Evolutionary conservation across 2,329 filamentous ascomycete genomes (phyloP), one percentile per base, ranked within the genome.

Genomic region (Fusarium torulosum): DNA sequence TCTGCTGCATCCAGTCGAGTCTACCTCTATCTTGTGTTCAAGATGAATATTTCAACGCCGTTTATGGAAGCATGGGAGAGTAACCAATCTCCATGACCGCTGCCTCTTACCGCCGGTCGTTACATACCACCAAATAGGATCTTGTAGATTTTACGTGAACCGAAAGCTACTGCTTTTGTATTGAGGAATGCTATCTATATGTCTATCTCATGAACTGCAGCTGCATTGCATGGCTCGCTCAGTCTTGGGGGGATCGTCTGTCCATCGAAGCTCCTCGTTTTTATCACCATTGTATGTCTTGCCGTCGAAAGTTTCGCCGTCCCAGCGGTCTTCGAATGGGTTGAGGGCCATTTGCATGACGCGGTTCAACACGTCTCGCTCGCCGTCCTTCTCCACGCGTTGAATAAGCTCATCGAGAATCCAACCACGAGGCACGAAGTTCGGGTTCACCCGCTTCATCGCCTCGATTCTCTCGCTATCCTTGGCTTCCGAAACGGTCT

Each of bases 371-470:
- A 98, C 89, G 10, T 94, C 90, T 55, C 92, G 85, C 74, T 99
- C 94, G 4, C 89, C 88, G 51, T 90, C 88, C 76, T 92, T 92
- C 78, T 98, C 93, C 0, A 98, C 94, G 11, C 93, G 87, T 44
- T 91, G 88, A 69, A 99, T 98, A 15, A 99, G 78, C 78, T 99
- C 96, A 76, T 98, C 95, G 20, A 99, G 83, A 51, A 99, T 88
- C 94, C 95, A 99, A 19, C 91, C 90, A 45, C 94, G 87, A 1
- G 96, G 93, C 1, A 97, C 84, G 74, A 99, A 99, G 81, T 92
- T 97, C 4, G 96, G 96, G 75, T 99, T 99, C 21, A 94, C 91
- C 25, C 81, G 83, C 80, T 91, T 93, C 96, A 98, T 98, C 14
- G 86, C 87, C 29, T 75, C 78, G 59, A 89, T 86, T 63, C 95